Evolutionary conservation across 768 basidiomycete genomes (phyloP), one percentile per base, ranked within the genome.

Genomic region (Termitomyces sp.): DNA sequence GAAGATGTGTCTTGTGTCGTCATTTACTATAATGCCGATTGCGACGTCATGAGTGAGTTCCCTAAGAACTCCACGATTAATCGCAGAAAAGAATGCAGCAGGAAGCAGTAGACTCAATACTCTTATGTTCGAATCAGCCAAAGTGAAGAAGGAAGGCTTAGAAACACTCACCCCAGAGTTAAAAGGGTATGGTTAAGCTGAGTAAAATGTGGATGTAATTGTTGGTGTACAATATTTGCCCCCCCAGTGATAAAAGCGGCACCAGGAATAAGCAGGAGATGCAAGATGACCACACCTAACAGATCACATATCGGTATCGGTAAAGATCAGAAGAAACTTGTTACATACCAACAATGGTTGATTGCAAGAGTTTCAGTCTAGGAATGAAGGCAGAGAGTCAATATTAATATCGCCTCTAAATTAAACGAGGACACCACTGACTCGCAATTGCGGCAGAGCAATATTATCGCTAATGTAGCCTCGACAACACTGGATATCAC

Each of bases 191-290:
- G 85, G 60, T 90, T 89, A 2, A 90, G 73, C 60, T 89, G 76
- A 0, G 82, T 81, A 10, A 80, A 64, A 61, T 85, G 82, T 2
- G 85, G 84, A 61, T 88, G 82, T 9, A 91, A 71, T 53, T 86
- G 77, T 67, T 91, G 88, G 48, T 86, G 79, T 64, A 81, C 72
- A 27, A 89, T 73, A 21, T 79, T 76, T n/a, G 81, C 83, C 44
- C 88, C 88, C 23, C 88, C 88, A 2, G 79, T 79, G n/a, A 89
- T 73, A 66, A 89, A 90, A 0, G 87, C 76, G 4, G 79, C 74
- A 2, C 88, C 88, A 0, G 88, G 88, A 43, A 90, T 74, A 14
- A 91, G 77, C 1, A 91, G 76, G 1, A 89, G 75, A 66, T 88
- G 88, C 10, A 91, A 74, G n/a, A 91, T 69, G 6, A 89, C 77